phyloP scores from a whole-genome alignment of 495 filamentous ascomycete species.

The Xylaria longipes region DNA sequence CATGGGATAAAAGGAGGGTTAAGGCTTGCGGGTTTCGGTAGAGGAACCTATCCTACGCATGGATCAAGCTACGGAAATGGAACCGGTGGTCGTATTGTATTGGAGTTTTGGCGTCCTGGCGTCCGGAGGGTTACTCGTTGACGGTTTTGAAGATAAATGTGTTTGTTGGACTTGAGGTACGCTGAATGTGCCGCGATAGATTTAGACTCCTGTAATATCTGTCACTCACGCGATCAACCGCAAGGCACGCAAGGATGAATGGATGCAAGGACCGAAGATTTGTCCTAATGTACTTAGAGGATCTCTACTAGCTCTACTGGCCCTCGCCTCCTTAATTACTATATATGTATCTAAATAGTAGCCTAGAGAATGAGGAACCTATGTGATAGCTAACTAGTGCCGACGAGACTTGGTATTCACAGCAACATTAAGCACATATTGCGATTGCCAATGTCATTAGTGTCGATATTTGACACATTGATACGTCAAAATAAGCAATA shows the following conservation, averaged over 20 bases:
- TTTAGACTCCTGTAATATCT: slow-evolving; percentile 3
- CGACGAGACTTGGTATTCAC: background rate
- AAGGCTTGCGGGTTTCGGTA: slow-evolving; percentile 13
- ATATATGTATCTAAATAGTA: background rate
- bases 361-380: background rate
- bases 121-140: background rate
- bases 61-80: slow-evolving; percentile 7
- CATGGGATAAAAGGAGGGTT: slow-evolving; percentile 21
- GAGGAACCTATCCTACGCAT: slow-evolving; percentile 15
- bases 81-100: slow-evolving; percentile 1
- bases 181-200: slow-evolving; percentile 1
- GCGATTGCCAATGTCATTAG: background rate
- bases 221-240: background rate
- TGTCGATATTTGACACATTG: background rate
- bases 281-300: background rate
- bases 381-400: background rate
- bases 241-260: background rate
- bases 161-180: background rate
- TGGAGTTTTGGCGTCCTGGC: background rate
- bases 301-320: background rate
- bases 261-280: background rate
- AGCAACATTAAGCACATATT: background rate
- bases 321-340: slow-evolving; percentile 1
- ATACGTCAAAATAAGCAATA: background rate
- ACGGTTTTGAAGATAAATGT: background rate